Evolutionary conservation across 345 rosid species (phyloP).

Genomic region (Eucalyptus grandis): DNA sequence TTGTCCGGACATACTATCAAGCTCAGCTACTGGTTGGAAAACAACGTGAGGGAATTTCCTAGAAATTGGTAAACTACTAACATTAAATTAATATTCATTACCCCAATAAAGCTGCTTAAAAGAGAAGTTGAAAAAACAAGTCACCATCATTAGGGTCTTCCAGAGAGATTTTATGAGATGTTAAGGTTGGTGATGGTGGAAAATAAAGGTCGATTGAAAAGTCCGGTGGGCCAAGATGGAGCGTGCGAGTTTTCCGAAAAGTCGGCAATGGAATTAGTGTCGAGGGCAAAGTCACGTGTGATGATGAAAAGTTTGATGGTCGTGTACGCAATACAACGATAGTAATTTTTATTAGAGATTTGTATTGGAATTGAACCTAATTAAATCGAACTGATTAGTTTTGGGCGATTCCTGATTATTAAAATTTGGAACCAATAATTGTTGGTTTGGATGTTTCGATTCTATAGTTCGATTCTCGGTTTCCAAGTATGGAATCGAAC

Average conservation of each 20-base stretch:
- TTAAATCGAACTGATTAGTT: too few relatives aligned
- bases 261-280: not conserved
- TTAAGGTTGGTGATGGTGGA: not conserved
- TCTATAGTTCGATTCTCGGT: fast-evolving
- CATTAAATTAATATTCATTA: not conserved
- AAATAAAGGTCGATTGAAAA: not conserved
- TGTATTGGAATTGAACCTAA: too few relatives aligned
- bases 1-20: not conserved
- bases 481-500: too few relatives aligned
- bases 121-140: not conserved
- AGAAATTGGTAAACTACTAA: not conserved
- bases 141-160: not conserved
- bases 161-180: not conserved
- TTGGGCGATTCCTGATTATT: too few relatives aligned
- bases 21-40: not conserved
- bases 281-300: not conserved
- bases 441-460: not conserved
- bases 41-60: not conserved
- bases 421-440: too few relatives aligned
- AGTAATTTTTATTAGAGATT: not conserved
- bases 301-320: not conserved
- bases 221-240: not conserved
- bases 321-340: fast-evolving
- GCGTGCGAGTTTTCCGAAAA: not conserved
- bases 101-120: not conserved